Conservation (phyloP, 257 asterid genomes). For the Gynochthodes officinalis region DNA sequence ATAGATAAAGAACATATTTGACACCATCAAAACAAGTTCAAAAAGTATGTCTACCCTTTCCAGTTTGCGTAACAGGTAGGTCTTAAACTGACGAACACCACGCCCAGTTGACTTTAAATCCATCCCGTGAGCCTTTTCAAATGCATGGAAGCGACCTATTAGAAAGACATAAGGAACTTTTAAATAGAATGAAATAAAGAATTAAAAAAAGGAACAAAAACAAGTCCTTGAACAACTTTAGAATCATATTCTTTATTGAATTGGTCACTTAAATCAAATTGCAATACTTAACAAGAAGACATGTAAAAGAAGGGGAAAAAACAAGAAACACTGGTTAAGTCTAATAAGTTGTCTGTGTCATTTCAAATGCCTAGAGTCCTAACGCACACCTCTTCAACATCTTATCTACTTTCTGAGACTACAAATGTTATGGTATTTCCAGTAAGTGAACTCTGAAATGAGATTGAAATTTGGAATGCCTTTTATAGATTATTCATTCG, state of each 20-base stretch:
- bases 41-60: conserved; percentile 50
- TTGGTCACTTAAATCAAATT: neutral
- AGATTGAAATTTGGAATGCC: neutral
- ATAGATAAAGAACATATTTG: neutral
- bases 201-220: neutral
- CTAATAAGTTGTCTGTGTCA: neutral
- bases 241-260: neutral
- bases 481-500: neutral
- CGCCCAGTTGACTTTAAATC: conserved; percentile 83
- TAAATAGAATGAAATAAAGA: too few relatives aligned
- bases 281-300: neutral
- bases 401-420: too few relatives aligned
- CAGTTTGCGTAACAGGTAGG: conserved; percentile 79
- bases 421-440: neutral
- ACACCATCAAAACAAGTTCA: conserved; percentile 1
- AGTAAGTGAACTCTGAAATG: neutral
- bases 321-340: neutral
- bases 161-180: conserved; percentile 13
- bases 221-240: neutral
- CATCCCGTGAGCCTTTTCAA: conserved; percentile 91
- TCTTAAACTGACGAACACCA: conserved; percentile 97
- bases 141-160: conserved; percentile 93
- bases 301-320: neutral
- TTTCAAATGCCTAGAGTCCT: neutral
- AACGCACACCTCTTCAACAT: neutral